Conservation (phyloP, 2,329 filamentous ascomycete genomes). For the Calonectria honghensis region DNA sequence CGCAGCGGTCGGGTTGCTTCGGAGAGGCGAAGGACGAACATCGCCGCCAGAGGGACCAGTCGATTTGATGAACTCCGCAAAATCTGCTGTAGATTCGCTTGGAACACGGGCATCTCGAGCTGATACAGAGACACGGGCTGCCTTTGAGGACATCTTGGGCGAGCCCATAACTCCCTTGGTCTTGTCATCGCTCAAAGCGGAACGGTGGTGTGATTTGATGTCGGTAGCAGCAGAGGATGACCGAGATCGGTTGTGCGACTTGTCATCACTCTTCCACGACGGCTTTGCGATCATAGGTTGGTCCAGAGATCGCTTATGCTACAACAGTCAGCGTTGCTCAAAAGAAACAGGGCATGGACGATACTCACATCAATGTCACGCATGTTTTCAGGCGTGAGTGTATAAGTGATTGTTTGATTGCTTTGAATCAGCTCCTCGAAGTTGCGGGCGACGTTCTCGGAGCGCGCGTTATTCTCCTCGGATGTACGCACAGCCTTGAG, state of each 20-base stretch:
- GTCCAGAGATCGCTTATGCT: constrained; percentile 65
- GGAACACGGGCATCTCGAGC: constrained; percentile 85
- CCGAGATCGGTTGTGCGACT: constrained; percentile 65
- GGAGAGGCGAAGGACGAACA: constrained; percentile 59
- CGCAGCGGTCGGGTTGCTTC: constrained; percentile 52
- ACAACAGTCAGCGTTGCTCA: constrained; percentile 44
- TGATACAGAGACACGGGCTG: constrained; percentile 52
- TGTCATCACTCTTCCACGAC: constrained; percentile 69
- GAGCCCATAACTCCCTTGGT: constrained; percentile 49
- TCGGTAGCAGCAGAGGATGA: constrained; percentile 68
- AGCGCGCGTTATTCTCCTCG: constrained; percentile 71
- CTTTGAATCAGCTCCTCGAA: constrained; percentile 89
- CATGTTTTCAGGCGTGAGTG: constrained; percentile 86
- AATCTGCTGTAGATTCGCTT: constrained; percentile 84
- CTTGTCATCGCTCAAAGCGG: constrained; percentile 47
- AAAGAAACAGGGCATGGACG: too few relatives aligned
- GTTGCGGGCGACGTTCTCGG: constrained; percentile 78
- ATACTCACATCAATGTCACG: constrained; percentile 81
- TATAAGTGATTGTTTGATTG: constrained; percentile 88
- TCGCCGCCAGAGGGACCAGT: constrained; percentile 81
- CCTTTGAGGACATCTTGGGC: constrained; percentile 40
- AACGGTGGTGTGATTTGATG: constrained; percentile 51
- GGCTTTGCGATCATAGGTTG: constrained; percentile 66
- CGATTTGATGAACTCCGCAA: constrained; percentile 91
- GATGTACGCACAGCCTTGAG: constrained; percentile 74